These are phyloP conservation scores for Dillenia turbinata DNA, from an alignment of 164 flowering plant genomes.

Conservation along the genomic window DNA sequence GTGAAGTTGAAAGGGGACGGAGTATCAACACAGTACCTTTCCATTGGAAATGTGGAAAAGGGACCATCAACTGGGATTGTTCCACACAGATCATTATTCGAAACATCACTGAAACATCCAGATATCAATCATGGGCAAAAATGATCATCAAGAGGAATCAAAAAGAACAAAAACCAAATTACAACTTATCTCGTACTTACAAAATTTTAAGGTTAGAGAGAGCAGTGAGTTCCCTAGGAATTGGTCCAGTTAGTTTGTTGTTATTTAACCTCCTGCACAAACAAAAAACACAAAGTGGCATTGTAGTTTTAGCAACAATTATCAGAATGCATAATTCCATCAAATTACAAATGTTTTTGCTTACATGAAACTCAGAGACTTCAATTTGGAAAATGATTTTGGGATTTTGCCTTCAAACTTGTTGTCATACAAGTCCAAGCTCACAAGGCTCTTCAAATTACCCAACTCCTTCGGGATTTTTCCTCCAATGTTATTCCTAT, in stretches of 20 bases:
- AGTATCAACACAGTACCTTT: conserved; percentile 37
- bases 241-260: conserved; percentile 72
- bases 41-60: conserved; percentile 49
- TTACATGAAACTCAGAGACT: conserved; percentile 73
- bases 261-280: conserved; percentile 63
- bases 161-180: neutral
- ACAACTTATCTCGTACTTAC: conserved; percentile 33
- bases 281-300: neutral
- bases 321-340: neutral
- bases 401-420: conserved; percentile 64
- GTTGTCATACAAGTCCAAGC: conserved; percentile 80
- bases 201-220: conserved; percentile 73
- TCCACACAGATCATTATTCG: conserved; percentile 74
- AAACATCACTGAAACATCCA: conserved; percentile 67
- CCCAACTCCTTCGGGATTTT: conserved; percentile 79
- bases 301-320: neutral
- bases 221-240: conserved; percentile 69
- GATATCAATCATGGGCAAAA: conserved; percentile 1
- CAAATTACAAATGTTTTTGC: conserved; percentile 8
- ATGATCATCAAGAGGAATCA: neutral
- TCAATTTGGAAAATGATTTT: conserved; percentile 59
- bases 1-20: neutral
- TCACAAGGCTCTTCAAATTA: conserved; percentile 59
- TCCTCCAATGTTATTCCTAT: conserved; percentile 56
- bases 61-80: conserved; percentile 85